Conservation (phyloP, 768 basidiomycete genomes). For the Tephrocybe sp. region DNA sequence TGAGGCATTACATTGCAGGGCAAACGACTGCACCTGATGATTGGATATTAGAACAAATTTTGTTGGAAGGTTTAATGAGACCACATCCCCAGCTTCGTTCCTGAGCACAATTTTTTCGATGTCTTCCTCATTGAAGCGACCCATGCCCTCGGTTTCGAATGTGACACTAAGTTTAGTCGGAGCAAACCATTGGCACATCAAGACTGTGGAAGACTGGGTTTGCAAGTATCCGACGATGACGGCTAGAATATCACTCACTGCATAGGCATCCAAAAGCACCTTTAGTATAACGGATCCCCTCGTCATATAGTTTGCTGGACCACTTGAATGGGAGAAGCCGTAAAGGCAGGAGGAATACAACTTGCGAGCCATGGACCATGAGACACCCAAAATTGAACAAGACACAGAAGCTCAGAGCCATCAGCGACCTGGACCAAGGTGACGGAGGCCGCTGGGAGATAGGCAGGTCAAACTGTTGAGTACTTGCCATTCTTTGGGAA, state of each 20-base stretch:
- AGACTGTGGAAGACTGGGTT: conserved; percentile 40
- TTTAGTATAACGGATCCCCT: conserved; percentile 78
- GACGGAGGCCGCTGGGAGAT: conserved; percentile 51
- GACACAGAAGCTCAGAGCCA: conserved; percentile 50
- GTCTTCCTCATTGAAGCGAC: conserved; percentile 59
- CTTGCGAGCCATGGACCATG: conserved; percentile 70
- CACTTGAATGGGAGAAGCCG: conserved; percentile 58
- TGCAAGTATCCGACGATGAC: neutral
- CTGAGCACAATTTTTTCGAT: conserved; percentile 55
- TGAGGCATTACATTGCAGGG: neutral
- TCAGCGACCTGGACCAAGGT: conserved; percentile 50
- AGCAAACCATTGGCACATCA: conserved; percentile 81
- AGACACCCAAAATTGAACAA: conserved; percentile 65
- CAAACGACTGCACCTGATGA: conserved; percentile 66
- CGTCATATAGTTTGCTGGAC: conserved; percentile 56
- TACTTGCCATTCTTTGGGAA: conserved; percentile 18
- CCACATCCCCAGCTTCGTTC: conserved; percentile 53
- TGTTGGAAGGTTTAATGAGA: conserved; percentile 66
- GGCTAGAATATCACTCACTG: conserved; percentile 51
- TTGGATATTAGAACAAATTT: conserved; percentile 87
- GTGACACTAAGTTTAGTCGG: conserved; percentile 72
- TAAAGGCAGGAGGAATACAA: conserved; percentile 67
- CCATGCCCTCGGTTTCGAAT: conserved; percentile 67
- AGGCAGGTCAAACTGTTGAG: conserved; percentile 41
- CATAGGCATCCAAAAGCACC: conserved; percentile 75